Evolutionary conservation across 495 filamentous ascomycete species (phyloP), one percentile per base, ranked within the genome.

Genomic region (Penicillium bovifimosum): DNA sequence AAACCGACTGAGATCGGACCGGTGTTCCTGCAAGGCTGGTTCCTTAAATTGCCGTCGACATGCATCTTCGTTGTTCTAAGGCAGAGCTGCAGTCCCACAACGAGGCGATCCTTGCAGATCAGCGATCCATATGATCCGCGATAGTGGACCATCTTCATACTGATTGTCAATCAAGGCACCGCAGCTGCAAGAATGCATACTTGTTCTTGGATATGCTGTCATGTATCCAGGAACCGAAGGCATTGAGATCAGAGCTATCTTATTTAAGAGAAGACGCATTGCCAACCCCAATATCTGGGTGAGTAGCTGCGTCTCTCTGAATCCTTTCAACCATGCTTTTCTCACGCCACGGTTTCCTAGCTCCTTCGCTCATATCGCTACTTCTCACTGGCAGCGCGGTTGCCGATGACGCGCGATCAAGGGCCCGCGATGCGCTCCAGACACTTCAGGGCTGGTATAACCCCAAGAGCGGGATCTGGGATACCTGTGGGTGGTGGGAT

Each of bases 401-500:
- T 13, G 63, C 63, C 17, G 53, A 63, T 27, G 54, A 63, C 18
- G 52, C 54, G 5, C 39, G 5, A n/a, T 50, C 63, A 13, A 65
- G 80, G 52, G 75, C 81, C 6, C 64, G 73, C 29, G 51, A 64
- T 16, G 80, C 70, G 6, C 58, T 81, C 41, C 59, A 68, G 24
- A 63, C 74, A 9, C 74, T 89, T 2, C 84, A 88, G 56, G 50
- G 39, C 18, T 88, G 82, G 81, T 90, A 88, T 54, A 78, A 87
- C 60, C 45, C 52, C 3, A 55, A 56, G 7, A 84, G 75, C 0
- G 86, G 86, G 13, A 68, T 87, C 9, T 90, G 83, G 83, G 63
- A 80, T 54, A 84, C 80, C 0, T 75, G 72, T 24, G 82, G 82
- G 2, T 91, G 87, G 87, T 91, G 87, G 87, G 87, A 90, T 66